Evolutionary conservation across 192 early-diverging fungal genomes (phyloP), one percentile per base, ranked within the genome.

Genomic region (Coemansia brasiliensis): DNA sequence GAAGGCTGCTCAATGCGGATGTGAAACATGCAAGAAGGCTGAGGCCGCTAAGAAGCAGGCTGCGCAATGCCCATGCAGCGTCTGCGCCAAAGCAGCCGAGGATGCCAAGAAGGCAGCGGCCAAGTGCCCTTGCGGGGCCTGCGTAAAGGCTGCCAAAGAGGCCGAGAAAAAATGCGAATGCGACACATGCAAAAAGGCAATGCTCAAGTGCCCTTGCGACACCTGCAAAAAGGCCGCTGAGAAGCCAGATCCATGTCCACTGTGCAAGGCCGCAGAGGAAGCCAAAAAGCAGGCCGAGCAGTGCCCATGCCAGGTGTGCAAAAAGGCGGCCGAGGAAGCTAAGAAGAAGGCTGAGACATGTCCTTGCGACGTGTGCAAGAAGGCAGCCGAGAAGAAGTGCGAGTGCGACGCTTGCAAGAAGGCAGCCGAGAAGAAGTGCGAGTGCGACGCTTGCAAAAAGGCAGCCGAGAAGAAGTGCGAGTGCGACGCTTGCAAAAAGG

Each of bases 331-430:
- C 16, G 60, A 73, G 50, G 71, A 53, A 3, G 64, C 63, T 15
- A 66, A 70, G 59, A 63, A 67, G 43, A 62, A 67, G 56, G 73
- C 73, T 5, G 56, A 60, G 38, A 54, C 57, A 52, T 78, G 74
- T 49, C 16, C 40, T 1, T 78, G 74, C 68, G 17, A 32, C 32
- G 27, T 42, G 2, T 71, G 74, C 43, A 46, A 58, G 16, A 63
- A 71, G 39, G 73, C 73, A 7, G 65, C 60, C 0, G 58, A 46
- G 18, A 64, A 63, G 17, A 58, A 70, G 42, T 72, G 70, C 50
- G 35, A 27, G 2, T 72, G 70, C 63, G 49, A 46, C 20, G 39
- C 48, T 22, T 72, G 70, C 59, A 56, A 60, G 32, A 65, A 72
- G 63, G 69, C 61, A 7, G 70, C 54, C 17, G 64, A 57, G 32